Evolutionary conservation across 352 stramenopile species (phyloP), one percentile per base, ranked within the genome.

Genomic region (Pythium scleroteichum): DNA sequence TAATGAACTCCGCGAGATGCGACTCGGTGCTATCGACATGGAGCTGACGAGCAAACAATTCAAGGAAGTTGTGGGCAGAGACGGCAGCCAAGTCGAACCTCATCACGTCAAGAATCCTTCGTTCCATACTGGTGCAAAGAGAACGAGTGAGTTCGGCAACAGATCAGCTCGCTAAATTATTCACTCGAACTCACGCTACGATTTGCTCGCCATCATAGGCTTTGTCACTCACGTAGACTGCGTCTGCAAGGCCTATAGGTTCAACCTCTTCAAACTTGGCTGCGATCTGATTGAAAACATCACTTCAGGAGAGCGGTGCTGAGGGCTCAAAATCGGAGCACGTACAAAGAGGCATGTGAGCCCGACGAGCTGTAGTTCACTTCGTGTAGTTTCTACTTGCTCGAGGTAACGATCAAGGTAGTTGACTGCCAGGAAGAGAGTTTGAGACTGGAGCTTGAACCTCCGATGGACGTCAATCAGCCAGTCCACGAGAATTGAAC

Each of bases 261-360:
- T 99, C 99, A 53, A 99, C 99, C 73, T 99, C 97, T 71, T 99
- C 98, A 75, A 99, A 99, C 82, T 99, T 99, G 23, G 96, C 97
- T 14, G 97, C 97, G 56, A 99, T 93, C 64, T 75, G 39, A 35
- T 35, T 10, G 39, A 17, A 13, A 22, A 17, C 6, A 20, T 44
- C 38, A 44, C 13, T 44, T 5, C 38, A 4, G 4, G 13, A 13
- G 17, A 20, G 4, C 38, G 13, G 29, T n/a, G 27, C 7, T 16
- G 6, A 17, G 42, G 33, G n/a, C 29, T 35, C 10, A 33, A 14
- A 19, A 16, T 3, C 3, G 3, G n/a, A 27, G 14, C 13, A 61
- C 69, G 38, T 53, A 90, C 74, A 61, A 99, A 83, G 56, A 99
- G 88, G 41, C 90, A 85, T 3, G 96, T 96, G 38, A 99, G 87